These are phyloP conservation scores for Diaporthe capsici DNA, from an alignment of 2,329 filamentous ascomycete species.

Conservation along the genomic window DNA sequence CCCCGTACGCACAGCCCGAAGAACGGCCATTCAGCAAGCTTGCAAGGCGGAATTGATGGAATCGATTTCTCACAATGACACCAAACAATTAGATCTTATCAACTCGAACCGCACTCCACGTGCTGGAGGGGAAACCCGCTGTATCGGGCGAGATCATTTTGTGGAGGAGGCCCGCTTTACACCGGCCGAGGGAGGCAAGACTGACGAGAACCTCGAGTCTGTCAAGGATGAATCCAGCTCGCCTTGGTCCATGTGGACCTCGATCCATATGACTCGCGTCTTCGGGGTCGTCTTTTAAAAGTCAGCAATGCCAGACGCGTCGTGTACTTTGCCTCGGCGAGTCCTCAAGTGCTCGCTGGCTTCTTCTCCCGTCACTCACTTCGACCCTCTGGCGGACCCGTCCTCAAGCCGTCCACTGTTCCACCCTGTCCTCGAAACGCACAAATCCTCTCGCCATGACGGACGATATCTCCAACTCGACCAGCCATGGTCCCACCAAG, in stretches of 20 bases:
- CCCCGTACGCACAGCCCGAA: slow-evolving; percentile 27
- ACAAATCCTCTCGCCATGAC: background rate
- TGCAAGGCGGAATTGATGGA: background rate
- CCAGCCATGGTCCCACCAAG: slow-evolving; percentile 24
- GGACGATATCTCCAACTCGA: slow-evolving; percentile 16
- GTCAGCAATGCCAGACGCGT: slow-evolving; percentile 14
- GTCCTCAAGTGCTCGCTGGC: slow-evolving; percentile 26
- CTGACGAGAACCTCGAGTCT: slow-evolving; percentile 14
- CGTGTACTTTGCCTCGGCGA: background rate
- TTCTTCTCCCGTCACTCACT: background rate
- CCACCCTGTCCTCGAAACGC: background rate
- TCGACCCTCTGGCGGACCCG: background rate
- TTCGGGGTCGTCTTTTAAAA: slow-evolving; percentile 20
- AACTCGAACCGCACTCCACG: background rate
- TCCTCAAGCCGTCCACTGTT: background rate
- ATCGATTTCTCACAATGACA: slow-evolving; percentile 30
- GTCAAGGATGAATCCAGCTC: slow-evolving; percentile 16
- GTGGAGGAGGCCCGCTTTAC: slow-evolving; percentile 23
- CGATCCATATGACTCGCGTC: slow-evolving; percentile 27
- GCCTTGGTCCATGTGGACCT: slow-evolving; percentile 23
- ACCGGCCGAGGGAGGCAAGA: slow-evolving; percentile 18
- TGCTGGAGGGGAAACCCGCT: slow-evolving; percentile 21
- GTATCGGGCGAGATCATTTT: slow-evolving; percentile 26
- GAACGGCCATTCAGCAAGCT: slow-evolving; percentile 8
- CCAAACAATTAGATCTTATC: slow-evolving; percentile 26